These are phyloP conservation scores for Croton setiger DNA, from an alignment of 441 rosid genomes.

Conservation along the genomic window DNA sequence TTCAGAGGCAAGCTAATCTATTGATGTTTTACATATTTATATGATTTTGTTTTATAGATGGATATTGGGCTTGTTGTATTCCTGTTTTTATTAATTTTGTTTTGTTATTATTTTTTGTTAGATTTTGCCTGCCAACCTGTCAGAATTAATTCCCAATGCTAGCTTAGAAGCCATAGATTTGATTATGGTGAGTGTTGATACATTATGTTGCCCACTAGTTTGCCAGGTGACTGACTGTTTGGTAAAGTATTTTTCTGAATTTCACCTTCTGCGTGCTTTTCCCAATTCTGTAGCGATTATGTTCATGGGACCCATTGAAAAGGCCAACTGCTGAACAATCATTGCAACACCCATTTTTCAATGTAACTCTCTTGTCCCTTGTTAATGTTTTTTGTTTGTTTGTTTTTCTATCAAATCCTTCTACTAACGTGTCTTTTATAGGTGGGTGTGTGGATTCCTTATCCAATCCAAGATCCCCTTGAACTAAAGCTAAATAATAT, in stretches of 20 bases:
- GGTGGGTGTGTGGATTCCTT: slow-evolving; percentile 62
- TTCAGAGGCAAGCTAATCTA: slow-evolving; percentile 47
- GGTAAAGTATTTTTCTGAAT: slow-evolving; percentile 8
- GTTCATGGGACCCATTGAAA: slow-evolving; percentile 87
- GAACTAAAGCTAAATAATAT: slow-evolving; percentile 71
- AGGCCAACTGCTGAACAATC: slow-evolving; percentile 95
- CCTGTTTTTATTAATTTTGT: slow-evolving; percentile 14
- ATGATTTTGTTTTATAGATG: neutral
- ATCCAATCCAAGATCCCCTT: slow-evolving; percentile 69
- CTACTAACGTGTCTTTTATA: slow-evolving; percentile 31
- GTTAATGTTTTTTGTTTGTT: slow-evolving; percentile 3
- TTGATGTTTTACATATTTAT: slow-evolving; percentile 10
- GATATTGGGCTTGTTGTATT: slow-evolving; percentile 4
- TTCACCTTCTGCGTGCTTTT: slow-evolving; percentile 16
- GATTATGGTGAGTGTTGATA: slow-evolving; percentile 50
- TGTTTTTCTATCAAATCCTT: slow-evolving; percentile 17
- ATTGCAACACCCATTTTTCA: slow-evolving; percentile 84
- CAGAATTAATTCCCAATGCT: slow-evolving; percentile 73
- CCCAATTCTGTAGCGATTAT: slow-evolving; percentile 46
- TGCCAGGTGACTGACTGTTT: neutral
- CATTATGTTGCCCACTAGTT: neutral
- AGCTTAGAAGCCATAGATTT: slow-evolving; percentile 83
- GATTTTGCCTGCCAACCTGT: slow-evolving; percentile 54
- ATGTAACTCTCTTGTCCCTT: slow-evolving; percentile 41
- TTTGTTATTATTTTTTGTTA: slow-evolving; percentile 30